Conservation (phyloP, 2,329 filamentous ascomycete genomes). For the Fusarium sp. region DNA sequence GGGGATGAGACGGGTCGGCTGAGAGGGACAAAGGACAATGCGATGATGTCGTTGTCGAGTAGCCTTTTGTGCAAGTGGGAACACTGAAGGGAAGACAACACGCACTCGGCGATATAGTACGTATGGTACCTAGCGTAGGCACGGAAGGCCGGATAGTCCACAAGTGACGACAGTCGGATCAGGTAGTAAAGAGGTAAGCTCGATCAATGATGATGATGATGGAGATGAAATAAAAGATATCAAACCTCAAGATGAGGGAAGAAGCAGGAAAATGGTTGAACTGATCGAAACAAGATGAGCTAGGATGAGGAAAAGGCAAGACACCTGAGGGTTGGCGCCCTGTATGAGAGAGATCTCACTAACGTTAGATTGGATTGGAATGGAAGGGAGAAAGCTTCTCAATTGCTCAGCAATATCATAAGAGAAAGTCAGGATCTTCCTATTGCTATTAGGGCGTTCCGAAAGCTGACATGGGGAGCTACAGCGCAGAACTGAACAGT, state of each 20-base stretch:
- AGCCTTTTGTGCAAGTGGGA: slow-evolving; percentile 4
- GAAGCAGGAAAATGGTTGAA: background rate
- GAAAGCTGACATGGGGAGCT: slow-evolving; percentile 7
- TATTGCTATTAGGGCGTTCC: background rate
- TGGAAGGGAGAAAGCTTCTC: slow-evolving; percentile 25
- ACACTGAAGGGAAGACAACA: background rate
- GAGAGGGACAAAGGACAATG: slow-evolving; percentile 23
- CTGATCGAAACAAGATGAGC: background rate
- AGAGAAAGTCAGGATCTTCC: background rate
- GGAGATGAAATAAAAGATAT: background rate
- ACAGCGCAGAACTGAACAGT: background rate
- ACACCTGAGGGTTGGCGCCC: slow-evolving; percentile 8
- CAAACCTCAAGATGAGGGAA: background rate
- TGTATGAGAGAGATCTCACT: slow-evolving; percentile 12
- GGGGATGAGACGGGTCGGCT: slow-evolving; percentile 8
- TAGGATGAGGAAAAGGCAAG: background rate
- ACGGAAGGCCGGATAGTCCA: background rate
- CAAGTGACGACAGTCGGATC: slow-evolving; percentile 4
- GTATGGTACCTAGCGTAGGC: background rate
- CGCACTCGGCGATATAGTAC: slow-evolving; percentile 7
- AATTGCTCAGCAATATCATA: background rate
- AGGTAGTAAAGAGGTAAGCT: background rate
- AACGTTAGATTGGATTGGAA: slow-evolving; percentile 24
- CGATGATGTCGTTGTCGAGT: slow-evolving; percentile 23
- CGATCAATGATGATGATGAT: background rate